These are phyloP conservation scores for Erysimum cheiranthoides DNA, from an alignment of 345 rosid species.

Conservation along the genomic window DNA sequence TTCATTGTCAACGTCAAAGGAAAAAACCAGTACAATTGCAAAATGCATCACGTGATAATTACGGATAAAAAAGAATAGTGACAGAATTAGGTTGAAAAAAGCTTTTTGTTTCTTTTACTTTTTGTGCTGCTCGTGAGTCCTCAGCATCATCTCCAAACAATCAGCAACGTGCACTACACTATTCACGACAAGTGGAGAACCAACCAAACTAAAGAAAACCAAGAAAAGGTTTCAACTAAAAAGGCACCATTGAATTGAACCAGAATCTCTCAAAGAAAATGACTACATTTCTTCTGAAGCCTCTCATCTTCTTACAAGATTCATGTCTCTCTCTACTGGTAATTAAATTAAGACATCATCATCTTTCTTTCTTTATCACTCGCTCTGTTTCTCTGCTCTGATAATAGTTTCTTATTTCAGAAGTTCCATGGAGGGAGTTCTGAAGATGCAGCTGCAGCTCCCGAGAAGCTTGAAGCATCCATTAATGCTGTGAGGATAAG, in stretches of 20 bases:
- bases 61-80: not conserved
- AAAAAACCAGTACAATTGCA: constrained; percentile 20
- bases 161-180: constrained; percentile 18
- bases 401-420: not conserved
- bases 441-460: constrained; percentile 19
- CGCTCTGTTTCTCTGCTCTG: constrained; percentile 23
- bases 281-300: constrained; percentile 25
- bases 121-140: constrained; percentile 35
- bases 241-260: constrained; percentile 38
- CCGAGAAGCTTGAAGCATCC: constrained; percentile 7
- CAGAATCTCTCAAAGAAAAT: constrained; percentile 11
- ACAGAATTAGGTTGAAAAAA: not conserved
- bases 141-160: constrained; percentile 23
- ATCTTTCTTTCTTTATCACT: constrained; percentile 1
- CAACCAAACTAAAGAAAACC: constrained; percentile 12
- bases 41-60: constrained; percentile 32
- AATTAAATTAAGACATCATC: not conserved
- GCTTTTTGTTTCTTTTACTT: constrained; percentile 6
- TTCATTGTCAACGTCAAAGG: constrained; percentile 22
- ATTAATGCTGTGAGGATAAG: constrained; percentile 7
- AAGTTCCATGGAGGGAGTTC: constrained; percentile 31
- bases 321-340: constrained; percentile 39
- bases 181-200: constrained; percentile 34
- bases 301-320: constrained; percentile 34
- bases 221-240: constrained; percentile 9